phyloP scores from a whole-genome alignment of 2,329 filamentous ascomycete genomes.

The Calycina herbarum region DNA sequence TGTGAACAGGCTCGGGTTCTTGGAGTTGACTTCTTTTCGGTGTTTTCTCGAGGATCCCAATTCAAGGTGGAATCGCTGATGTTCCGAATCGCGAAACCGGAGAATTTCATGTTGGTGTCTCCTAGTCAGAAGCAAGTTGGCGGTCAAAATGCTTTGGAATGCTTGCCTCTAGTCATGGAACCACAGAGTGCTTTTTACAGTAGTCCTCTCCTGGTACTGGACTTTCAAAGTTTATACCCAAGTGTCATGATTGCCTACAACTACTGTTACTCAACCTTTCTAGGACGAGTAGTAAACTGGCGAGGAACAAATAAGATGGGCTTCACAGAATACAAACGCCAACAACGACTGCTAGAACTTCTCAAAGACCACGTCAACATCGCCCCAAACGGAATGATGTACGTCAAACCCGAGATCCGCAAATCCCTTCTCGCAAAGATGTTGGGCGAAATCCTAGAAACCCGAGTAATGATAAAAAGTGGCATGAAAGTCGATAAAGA shows the following conservation, averaged over 20 bases:
- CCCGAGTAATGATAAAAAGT: slow-evolving; percentile 94
- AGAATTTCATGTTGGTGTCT: slow-evolving; percentile 88
- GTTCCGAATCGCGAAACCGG: slow-evolving; percentile 97
- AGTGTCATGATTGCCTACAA: slow-evolving; percentile 99
- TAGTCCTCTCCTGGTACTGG: slow-evolving; percentile 84
- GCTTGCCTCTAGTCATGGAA: slow-evolving; percentile 94
- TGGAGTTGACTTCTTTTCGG: slow-evolving; percentile 94
- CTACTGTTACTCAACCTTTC: slow-evolving; percentile 95
- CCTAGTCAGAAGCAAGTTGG: slow-evolving; percentile 91
- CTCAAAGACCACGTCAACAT: slow-evolving; percentile 87
- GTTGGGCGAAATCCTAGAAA: slow-evolving; percentile 93
- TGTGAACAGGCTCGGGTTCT: slow-evolving; percentile 92
- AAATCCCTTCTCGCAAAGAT: slow-evolving; percentile 94
- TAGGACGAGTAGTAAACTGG: slow-evolving; percentile 84
- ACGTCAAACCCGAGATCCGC: slow-evolving; percentile 78
- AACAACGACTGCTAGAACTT: slow-evolving; percentile 72
- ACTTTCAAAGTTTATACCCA: slow-evolving; percentile 95
- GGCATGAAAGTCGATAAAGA: slow-evolving; percentile 94
- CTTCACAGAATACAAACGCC: slow-evolving; percentile 81
- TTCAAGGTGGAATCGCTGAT: slow-evolving; percentile 99
- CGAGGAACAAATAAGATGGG: slow-evolving; percentile 94
- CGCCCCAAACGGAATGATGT: slow-evolving; percentile 96
- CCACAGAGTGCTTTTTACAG: slow-evolving; percentile 93
- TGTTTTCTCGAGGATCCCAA: slow-evolving; percentile 91
- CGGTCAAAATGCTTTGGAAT: slow-evolving; percentile 90